phyloP scores from a whole-genome alignment of 2,329 filamentous ascomycete genomes.

The Trichoderma cornu-damae region DNA sequence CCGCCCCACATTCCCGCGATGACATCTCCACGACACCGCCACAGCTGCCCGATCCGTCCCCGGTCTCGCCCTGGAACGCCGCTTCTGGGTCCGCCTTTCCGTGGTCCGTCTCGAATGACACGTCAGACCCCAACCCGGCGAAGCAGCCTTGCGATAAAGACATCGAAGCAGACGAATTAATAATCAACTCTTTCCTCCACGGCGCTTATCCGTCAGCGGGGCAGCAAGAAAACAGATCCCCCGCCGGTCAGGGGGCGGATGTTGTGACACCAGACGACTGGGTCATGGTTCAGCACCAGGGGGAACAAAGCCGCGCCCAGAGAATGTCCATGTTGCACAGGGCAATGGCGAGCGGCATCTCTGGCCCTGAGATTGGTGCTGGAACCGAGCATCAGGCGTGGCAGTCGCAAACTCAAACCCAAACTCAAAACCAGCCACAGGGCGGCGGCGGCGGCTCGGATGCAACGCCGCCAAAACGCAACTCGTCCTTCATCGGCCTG shows the following conservation, averaged over 20 bases:
- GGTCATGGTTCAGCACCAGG: slow-evolving; percentile 30
- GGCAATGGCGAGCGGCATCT: slow-evolving; percentile 14
- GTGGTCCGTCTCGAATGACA: slow-evolving; percentile 6
- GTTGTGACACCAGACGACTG: slow-evolving; percentile 27
- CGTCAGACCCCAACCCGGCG: neutral
- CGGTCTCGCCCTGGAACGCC: slow-evolving; percentile 18
- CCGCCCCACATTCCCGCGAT: slow-evolving; percentile 23
- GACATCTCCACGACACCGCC: slow-evolving; percentile 22
- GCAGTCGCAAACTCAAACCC: neutral
- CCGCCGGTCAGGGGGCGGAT: neutral
- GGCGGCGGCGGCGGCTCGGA: slow-evolving; percentile 21
- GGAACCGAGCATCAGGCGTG: slow-evolving; percentile 13
- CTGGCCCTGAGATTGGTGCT: slow-evolving; percentile 18
- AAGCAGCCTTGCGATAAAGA: slow-evolving; percentile 9
- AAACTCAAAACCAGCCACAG: slow-evolving; percentile 1
- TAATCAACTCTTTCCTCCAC: neutral
- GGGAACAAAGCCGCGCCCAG: slow-evolving; percentile 7
- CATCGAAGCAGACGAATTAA: slow-evolving; percentile 2
- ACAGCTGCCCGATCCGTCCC: slow-evolving; percentile 17
- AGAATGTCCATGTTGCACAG: neutral
- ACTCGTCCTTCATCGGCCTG: slow-evolving; percentile 51
- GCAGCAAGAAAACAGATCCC: neutral
- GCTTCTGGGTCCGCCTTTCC: slow-evolving; percentile 12
- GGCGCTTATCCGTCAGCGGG: neutral
- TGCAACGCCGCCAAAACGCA: slow-evolving; percentile 38